Base-by-base conservation (phyloP, 192 early-diverging fungal genomes). In the Coemansia sp. region DNA sequence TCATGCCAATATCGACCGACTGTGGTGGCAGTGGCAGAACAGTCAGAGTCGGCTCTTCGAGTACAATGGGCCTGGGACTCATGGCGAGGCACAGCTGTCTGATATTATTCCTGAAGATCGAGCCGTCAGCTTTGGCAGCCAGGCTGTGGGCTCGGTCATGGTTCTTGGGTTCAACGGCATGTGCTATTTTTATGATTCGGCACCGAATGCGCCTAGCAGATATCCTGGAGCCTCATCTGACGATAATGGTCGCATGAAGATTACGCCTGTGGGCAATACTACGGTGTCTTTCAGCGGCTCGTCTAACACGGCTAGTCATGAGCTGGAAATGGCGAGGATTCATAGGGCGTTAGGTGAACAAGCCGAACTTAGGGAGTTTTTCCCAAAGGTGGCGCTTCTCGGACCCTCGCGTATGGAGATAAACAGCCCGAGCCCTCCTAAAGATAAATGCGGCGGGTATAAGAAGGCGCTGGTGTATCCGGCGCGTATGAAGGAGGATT, bases 21-120 rank as follows among this genome's bases (percentile, higher is more conserved):
- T 88, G 59, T 89, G 86, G 86, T 78, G 69, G 71, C 38, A 66
- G 64, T 87, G 86, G 85, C 87, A 89, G 71, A 73, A 76, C 64
- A 65, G 58, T 38, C 66, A 68, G 18, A 44, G 27, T 4, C 16
- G 40, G 0, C 58, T 66, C 62, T 63, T 73, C 12, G 39, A 64
- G 40, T 75, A 76, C 59, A 69, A 79, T 43, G 76, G 81, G 3
- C 73, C 69, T 0, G 76, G 81, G 0, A 39, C 56, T 0, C 52
- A 70, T 37, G 76, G 76, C 60, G 73, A 73, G 30, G 73, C 81
- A 0, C 40, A 56, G 38, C 64, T 83, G 1, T 49, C 67, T 13
- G 74, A 75, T 35, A n/a, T 53, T 5, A 79, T 83, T 60, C 73
- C 81, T 9, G 59, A 76, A 44, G 65, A 64, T 61, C 9, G 39